Percentiles rank a stretch among this genome's conserved stretches.
phyloP scores from a whole-genome alignment of 257 asterid genomes.

The Gardenia jasminoides region DNA sequence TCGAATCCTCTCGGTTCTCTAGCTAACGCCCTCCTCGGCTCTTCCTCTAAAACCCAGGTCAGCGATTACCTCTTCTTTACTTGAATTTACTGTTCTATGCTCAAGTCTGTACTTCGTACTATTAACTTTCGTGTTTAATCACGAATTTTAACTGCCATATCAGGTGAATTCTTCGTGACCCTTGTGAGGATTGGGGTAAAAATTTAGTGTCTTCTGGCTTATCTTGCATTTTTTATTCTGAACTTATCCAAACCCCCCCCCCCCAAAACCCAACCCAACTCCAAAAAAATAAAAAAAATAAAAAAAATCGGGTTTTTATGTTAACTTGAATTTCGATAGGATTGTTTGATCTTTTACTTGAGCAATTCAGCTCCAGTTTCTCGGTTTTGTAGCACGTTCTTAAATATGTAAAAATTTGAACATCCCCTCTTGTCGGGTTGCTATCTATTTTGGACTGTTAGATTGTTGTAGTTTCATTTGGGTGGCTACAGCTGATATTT shows the following conservation, averaged over 20 bases:
- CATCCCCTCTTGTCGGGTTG: background rate
- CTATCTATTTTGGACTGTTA: background rate
- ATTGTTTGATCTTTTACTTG: background rate
- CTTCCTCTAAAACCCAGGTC: slow-evolving; percentile 96
- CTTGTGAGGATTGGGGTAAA: background rate
- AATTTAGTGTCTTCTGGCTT: background rate
- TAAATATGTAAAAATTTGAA: too few species aligned
- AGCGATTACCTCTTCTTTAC: too few species aligned
- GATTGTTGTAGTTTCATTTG: background rate
- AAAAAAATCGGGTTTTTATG: too few species aligned
- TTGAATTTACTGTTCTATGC: background rate
- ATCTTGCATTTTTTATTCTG: background rate
- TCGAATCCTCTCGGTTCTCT: slow-evolving; percentile 90
- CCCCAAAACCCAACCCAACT: too few species aligned
- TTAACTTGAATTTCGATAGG: too few species aligned
- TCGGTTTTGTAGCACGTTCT: background rate
- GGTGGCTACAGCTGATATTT: background rate
- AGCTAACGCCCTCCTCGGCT: slow-evolving; percentile 81
- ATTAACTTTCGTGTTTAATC: background rate
- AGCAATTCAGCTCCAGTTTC: background rate
- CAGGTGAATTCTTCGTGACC: background rate
- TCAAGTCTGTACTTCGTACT: background rate
- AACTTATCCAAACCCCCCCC: background rate
- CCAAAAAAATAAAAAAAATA: too few species aligned
- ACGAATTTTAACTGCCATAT: background rate